Conservation (phyloP, 2,329 filamentous ascomycete genomes). For the Capronia americana region DNA sequence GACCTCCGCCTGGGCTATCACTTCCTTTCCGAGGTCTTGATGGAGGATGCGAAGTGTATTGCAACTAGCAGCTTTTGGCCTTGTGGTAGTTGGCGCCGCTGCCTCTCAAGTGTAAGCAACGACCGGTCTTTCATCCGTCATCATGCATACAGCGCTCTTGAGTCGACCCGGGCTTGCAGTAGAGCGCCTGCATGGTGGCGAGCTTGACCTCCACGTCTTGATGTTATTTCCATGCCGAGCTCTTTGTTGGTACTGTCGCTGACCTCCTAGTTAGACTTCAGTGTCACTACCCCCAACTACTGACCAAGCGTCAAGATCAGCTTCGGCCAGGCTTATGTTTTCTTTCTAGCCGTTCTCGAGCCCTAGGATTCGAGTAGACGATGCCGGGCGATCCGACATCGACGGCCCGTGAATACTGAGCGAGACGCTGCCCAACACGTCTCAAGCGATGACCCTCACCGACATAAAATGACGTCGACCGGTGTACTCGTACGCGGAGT, state of each 20-base stretch:
- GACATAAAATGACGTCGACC: neutral
- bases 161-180: neutral
- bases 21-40: conserved; percentile 10
- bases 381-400: neutral
- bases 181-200: neutral
- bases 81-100: neutral
- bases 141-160: neutral
- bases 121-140: conserved; percentile 1
- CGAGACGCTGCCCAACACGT: neutral
- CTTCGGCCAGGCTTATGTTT: neutral
- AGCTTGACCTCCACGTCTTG: neutral
- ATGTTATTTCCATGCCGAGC: neutral
- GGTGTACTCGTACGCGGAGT: neutral
- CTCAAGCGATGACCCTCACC: neutral
- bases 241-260: neutral
- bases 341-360: neutral
- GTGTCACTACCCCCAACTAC: neutral
- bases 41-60: neutral
- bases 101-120: neutral
- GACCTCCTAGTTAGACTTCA: neutral
- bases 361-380: neutral
- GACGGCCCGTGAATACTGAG: neutral
- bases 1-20: conserved; percentile 12
- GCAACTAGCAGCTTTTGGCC: neutral
- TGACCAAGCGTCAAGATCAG: neutral